These are phyloP conservation scores for Pleurotus pulmonarius DNA, from an alignment of 768 basidiomycete species.

Conservation along the genomic window DNA sequence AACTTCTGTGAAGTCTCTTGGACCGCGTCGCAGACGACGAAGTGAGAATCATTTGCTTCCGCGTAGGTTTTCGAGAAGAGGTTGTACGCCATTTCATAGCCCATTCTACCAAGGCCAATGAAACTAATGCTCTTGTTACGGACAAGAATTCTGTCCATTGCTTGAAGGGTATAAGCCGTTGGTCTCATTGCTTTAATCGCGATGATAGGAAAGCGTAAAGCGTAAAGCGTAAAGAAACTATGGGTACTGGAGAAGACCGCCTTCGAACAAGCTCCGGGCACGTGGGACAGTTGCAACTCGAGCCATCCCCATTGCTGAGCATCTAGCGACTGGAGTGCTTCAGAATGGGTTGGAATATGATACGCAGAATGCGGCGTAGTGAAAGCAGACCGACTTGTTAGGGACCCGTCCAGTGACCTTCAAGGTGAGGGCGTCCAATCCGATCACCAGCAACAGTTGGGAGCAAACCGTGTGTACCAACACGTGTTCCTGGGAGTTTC, in stretches of 20 bases:
- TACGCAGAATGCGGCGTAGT: too few species aligned
- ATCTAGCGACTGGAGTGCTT: not conserved
- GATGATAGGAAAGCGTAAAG: not conserved
- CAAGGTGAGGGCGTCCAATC: too few species aligned
- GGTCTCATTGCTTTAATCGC: conserved; percentile 42
- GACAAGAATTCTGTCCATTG: conserved; percentile 25
- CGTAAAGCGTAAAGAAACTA: not conserved
- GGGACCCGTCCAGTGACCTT: too few species aligned
- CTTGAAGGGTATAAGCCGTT: conserved; percentile 39
- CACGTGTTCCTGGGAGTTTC: too few species aligned
- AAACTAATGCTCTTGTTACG: conserved; percentile 63
- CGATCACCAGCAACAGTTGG: too few species aligned
- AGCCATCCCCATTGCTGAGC: not conserved
- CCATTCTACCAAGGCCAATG: conserved; percentile 88
- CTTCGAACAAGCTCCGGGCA: not conserved
- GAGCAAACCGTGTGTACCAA: too few species aligned
- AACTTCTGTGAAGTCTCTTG: conserved; percentile 58
- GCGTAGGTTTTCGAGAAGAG: conserved; percentile 68
- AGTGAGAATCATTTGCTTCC: conserved; percentile 47
- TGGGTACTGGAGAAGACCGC: not conserved
- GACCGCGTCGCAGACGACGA: conserved; percentile 78
- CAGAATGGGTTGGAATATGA: too few species aligned
- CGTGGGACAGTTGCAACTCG: not conserved
- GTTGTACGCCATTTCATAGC: conserved; percentile 82
- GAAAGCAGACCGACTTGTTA: too few species aligned